Base-by-base conservation (phyloP, 768 basidiomycete genomes). In the Boletus pseudo-olivaceus region DNA sequence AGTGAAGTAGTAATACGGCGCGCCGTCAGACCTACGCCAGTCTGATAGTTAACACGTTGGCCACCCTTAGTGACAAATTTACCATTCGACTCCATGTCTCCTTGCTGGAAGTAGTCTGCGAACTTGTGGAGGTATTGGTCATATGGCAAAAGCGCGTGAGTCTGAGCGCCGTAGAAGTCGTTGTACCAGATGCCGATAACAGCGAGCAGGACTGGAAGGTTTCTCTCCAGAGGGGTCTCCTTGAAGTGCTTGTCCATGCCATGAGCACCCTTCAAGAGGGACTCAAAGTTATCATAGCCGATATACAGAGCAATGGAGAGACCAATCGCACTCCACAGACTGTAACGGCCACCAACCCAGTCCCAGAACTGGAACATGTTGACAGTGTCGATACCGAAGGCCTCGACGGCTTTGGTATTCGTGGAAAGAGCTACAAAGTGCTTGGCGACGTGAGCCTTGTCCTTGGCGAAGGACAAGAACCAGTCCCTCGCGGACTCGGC, bases 351-450 rank as follows among this genome's bases (percentile, higher is more conserved):
- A 58, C 97, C 97, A 59, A 99, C 97, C 97, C 97, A 99, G 74
- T 98, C 97, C 96, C 96, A 99, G 84, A 99, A 98, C 69, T 89
- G 86, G 84, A 99, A 99, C 95, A 99, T 99, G 77, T 98, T 98
- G 62, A 81, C 80, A 56, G 85, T 72, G 43, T 87, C 78, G 66
- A 99, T 99, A 39, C 97, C 97, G 66, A 99, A 99, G 3, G 80
- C 84, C 17, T 91, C 90, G 52, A 98, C 97, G 11, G 90, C 93
- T 67, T 86, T 82, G 48, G 93, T 93, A 73, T 99, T 99, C 53
- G 97, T 99, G 65, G 91, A 94, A 54, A 99, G 84, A 4, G 97
- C 97, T 38, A 98, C 95, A 69, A 99, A 99, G 78, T 99, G 97
- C 76, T 98, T 98, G 56, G 96, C 93, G 56, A 98, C 91, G 74